Evolutionary conservation across 345 rosid genomes (phyloP).

Genomic region (Dimocarpus longan): DNA sequence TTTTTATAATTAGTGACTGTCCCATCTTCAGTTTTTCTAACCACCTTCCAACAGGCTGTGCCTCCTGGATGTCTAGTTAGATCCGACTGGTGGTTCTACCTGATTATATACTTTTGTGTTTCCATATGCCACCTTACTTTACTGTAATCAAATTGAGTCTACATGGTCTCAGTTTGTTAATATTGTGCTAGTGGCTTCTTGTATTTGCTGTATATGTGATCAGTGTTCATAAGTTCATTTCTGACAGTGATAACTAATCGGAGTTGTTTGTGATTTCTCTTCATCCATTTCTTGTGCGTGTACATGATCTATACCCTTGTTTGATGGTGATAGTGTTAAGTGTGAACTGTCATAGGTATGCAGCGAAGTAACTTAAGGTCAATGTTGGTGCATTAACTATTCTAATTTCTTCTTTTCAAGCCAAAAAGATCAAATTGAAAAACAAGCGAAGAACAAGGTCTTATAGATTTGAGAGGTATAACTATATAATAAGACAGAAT

Average conservation of each 20-base stretch:
- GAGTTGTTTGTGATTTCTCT: not conserved
- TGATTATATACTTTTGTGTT: not conserved
- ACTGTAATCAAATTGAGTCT: not conserved
- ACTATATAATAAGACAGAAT: not conserved
- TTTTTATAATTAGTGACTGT: not conserved
- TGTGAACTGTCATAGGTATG: not conserved
- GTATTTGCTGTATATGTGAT: not conserved
- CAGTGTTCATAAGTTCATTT: not conserved
- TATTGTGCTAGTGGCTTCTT: not conserved
- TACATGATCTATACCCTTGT: not conserved
- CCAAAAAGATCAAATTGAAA: not conserved
- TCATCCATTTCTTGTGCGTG: not conserved
- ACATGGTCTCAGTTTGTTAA: not conserved
- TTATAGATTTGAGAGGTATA: not conserved
- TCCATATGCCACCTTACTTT: not conserved
- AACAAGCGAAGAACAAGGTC: not conserved
- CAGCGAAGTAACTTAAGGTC: not conserved
- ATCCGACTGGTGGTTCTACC: not conserved
- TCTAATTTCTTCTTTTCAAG: not conserved
- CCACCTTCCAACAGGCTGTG: no score
- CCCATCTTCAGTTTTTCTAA: not conserved
- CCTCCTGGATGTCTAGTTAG: not conserved
- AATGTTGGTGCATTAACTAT: not conserved
- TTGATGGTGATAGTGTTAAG: not conserved
- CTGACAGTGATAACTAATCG: not conserved